Evolutionary conservation across 345 rosid species (phyloP).

Genomic region (Citrus cavaleriei): DNA sequence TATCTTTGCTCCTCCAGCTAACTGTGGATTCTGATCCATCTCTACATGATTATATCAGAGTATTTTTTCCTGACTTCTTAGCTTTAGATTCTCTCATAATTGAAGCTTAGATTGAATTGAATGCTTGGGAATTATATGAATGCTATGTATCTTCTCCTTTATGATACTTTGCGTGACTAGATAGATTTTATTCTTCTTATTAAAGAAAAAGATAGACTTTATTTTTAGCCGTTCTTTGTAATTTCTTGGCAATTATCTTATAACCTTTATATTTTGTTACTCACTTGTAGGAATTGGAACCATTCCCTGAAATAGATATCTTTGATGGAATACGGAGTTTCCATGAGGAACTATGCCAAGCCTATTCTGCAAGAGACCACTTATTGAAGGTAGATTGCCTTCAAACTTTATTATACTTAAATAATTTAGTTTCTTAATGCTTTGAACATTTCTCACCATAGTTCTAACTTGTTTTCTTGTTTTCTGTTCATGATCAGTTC

Average conservation of each 20-base stretch:
- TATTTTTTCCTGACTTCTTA: constrained; percentile 29
- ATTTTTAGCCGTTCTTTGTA: background rate
- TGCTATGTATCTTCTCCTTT: background rate
- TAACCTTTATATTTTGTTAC: constrained; percentile 7
- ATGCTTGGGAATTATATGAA: background rate
- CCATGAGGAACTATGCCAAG: constrained; percentile 53
- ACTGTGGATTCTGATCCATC: constrained; percentile 57
- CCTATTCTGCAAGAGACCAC: constrained; percentile 78
- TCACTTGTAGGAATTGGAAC: constrained; percentile 68
- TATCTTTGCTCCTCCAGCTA: constrained; percentile 63
- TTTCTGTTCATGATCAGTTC: constrained; percentile 41
- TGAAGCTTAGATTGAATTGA: constrained; percentile 9
- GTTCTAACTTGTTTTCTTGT: constrained; percentile 10
- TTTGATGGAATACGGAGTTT: constrained; percentile 58
- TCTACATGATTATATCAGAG: constrained; percentile 74
- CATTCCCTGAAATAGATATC: constrained; percentile 65
- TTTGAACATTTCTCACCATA: constrained; percentile 13
- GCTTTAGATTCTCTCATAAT: background rate
- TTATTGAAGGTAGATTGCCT: constrained; percentile 55
- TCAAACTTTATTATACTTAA: background rate
- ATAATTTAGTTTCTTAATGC: constrained; percentile 2
- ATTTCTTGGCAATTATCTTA: background rate
- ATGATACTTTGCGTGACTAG: background rate
- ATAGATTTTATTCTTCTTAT: background rate
- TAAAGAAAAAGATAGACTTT: background rate